Conservation (phyloP, 352 stramenopile species). For the Pythium pyrilobum region DNA sequence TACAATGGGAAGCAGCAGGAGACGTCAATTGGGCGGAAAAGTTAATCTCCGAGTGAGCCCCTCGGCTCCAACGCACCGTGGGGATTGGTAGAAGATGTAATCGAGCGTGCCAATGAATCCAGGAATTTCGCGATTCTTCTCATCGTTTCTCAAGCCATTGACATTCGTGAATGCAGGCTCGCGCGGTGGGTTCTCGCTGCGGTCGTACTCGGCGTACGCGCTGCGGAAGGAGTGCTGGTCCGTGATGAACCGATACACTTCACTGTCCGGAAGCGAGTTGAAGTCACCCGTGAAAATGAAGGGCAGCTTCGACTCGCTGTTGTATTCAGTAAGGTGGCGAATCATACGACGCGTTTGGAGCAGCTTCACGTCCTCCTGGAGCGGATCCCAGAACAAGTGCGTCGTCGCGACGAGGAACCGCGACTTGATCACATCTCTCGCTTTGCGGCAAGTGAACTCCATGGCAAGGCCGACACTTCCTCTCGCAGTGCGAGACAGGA, state of each 20-base stretch:
- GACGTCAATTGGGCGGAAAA: not conserved
- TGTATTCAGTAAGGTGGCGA: slow-evolving; percentile 35
- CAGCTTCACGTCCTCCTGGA: slow-evolving; percentile 80
- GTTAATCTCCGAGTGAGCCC: no score
- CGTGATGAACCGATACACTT: slow-evolving; percentile 64
- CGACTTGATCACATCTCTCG: slow-evolving; percentile 14
- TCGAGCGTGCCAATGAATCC: slow-evolving; percentile 75
- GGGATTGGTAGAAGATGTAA: slow-evolving; percentile 75
- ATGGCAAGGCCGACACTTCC: slow-evolving; percentile 57
- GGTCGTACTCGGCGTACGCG: slow-evolving; percentile 51
- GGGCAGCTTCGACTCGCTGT: slow-evolving; percentile 13
- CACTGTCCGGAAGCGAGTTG: slow-evolving; percentile 74
- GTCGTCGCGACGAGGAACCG: slow-evolving; percentile 73
- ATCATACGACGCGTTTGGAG: slow-evolving; percentile 63
- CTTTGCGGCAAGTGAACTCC: slow-evolving; percentile 38
- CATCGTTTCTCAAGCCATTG: slow-evolving; percentile 40
- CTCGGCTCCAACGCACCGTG: slow-evolving; percentile 28
- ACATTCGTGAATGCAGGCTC: slow-evolving; percentile 78
- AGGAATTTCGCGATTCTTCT: slow-evolving; percentile 29
- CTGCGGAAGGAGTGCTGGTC: slow-evolving; percentile 33
- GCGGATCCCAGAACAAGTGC: slow-evolving; percentile 81
- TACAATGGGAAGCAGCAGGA: slow-evolving; percentile 3
- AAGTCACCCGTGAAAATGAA: slow-evolving; percentile 76
- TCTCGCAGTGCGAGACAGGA: slow-evolving; percentile 38
- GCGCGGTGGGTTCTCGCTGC: not conserved